Base-by-base conservation (phyloP, 1,139 yeast species). In the Pichia sp. region DNA sequence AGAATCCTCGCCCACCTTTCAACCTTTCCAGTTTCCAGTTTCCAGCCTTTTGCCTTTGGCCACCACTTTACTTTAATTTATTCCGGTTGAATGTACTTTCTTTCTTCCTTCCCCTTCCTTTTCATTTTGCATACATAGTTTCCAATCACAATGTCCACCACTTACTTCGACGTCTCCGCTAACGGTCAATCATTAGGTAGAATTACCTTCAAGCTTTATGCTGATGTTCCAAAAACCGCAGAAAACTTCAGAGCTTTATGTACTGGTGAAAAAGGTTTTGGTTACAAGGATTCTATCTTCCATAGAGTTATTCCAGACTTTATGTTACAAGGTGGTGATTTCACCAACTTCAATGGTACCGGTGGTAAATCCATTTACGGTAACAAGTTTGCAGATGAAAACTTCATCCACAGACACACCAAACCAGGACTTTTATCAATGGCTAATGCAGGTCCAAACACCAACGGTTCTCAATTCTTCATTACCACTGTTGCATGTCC, bases 391-490 rank as follows among this genome's bases (percentile, higher is more conserved):
- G 84, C 95, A 59, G 98, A 93, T 70, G 98, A 93, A 82, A 90
- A 91, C 89, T 91, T 91, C 72, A 59, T 71, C 74, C 81, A 77
- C 80, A 85, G 70, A 71, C 98, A 91, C 83, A 81, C 79, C 76
- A 84, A 79, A 74, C 96, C 97, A 67, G 97, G 97, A 77, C 81
- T 91, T 68, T 82, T 93, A 72, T 88, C 96, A 66, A 93, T 93
- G 99, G 99, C 99, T 73, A 93, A 93, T 70, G 97, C 98, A 66
- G 99, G 99, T 71, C 96, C 96, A 75, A 89, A 91, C 91, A 91
- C 98, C 83, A 93, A 93, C 80, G 99, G 99, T 63, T 91, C 98
- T 56, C 99, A 93, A 79, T 93, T 93, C 80, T 93, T 93, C 83
- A 83, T 93, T 76, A 93, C 99, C 80, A 91, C 98, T 59, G 97